A percentile compares a stretch with the other conserved stretches of the same genome.
These are phyloP conservation scores for Mycogone perniciosa DNA, from an alignment of 2,329 filamentous ascomycete genomes.

Conservation along the genomic window DNA sequence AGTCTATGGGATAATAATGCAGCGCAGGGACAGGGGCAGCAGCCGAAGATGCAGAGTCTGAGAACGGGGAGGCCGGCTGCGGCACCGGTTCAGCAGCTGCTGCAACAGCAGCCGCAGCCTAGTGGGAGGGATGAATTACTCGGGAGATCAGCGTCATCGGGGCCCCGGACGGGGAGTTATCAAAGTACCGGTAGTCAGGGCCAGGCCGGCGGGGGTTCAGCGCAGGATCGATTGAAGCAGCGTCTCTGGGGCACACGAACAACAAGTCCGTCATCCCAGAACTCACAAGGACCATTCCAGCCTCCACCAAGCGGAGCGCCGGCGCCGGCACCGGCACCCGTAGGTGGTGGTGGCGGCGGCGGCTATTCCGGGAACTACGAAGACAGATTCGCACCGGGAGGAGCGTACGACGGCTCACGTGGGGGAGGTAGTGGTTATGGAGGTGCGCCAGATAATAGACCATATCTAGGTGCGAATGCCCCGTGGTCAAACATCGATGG, in stretches of 20 bases:
- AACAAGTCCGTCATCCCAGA: slow-evolving; percentile 43
- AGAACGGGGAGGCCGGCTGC: slow-evolving; percentile 35
- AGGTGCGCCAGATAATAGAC: slow-evolving; percentile 23
- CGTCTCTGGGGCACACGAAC: slow-evolving; percentile 62
- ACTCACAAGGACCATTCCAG: slow-evolving; percentile 39
- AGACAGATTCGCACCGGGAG: slow-evolving; percentile 41
- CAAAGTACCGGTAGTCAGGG: slow-evolving; percentile 43
- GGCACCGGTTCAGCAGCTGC: neutral
- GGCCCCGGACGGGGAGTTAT: slow-evolving; percentile 68
- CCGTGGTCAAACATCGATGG: slow-evolving; percentile 41
- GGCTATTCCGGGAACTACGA: slow-evolving; percentile 32
- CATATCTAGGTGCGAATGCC: slow-evolving; percentile 40
- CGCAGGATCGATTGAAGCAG: slow-evolving; percentile 78
- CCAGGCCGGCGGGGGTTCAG: slow-evolving; percentile 34
- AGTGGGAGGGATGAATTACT: slow-evolving; percentile 31
- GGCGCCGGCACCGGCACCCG: neutral
- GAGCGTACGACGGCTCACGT: slow-evolving; percentile 33
- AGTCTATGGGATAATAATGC: slow-evolving; percentile 52
- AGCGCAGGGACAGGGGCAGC: slow-evolving; percentile 22
- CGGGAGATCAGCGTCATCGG: slow-evolving; percentile 56
- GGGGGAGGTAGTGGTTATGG: slow-evolving; percentile 13
- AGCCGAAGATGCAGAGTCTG: slow-evolving; percentile 36
- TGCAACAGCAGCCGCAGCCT: neutral
- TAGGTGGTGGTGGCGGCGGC: slow-evolving; percentile 21
- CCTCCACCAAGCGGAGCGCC: slow-evolving; percentile 28